Evolutionary conservation across 208 protist genomes (phyloP).

Genomic region (Phytomonas sp.): DNA sequence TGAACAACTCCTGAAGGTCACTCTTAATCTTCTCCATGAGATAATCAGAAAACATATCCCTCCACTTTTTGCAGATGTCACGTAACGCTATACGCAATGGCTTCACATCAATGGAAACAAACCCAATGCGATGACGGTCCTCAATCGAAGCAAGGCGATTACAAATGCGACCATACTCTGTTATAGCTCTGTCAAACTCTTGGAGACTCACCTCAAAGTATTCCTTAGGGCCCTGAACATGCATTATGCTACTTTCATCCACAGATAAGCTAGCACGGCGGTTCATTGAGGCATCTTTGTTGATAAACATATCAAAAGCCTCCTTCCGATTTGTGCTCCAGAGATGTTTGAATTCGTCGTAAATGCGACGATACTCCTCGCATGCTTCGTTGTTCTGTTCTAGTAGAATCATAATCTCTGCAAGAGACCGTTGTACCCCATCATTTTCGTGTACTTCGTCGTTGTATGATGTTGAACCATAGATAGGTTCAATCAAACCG

Average conservation of each 20-base stretch:
- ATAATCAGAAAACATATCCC: constrained; percentile 92
- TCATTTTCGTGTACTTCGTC: constrained; percentile 54
- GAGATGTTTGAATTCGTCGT: constrained; percentile 88
- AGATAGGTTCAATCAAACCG: constrained; percentile 52
- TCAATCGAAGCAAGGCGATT: constrained; percentile 80
- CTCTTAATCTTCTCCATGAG: constrained; percentile 87
- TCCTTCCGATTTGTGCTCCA: constrained; percentile 89
- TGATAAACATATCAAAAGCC: constrained; percentile 83
- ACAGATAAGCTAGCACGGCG: constrained; percentile 33
- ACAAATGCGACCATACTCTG: constrained; percentile 86
- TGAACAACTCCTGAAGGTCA: constrained; percentile 75
- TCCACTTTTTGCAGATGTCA: constrained; percentile 91
- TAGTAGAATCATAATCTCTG: constrained; percentile 65
- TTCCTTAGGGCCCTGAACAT: constrained; percentile 30
- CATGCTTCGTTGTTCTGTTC: constrained; percentile 70
- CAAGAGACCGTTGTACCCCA: constrained; percentile 45
- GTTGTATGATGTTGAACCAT: constrained; percentile 30
- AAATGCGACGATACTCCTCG: constrained; percentile 72
- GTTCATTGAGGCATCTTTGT: constrained; percentile 26
- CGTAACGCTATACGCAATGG: constrained; percentile 91
- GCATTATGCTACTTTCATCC: constrained; percentile 21
- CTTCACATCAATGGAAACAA: constrained; percentile 92
- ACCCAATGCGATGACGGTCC: constrained; percentile 83
- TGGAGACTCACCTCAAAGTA: constrained; percentile 88
- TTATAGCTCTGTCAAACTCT: constrained; percentile 92